Base-by-base conservation (phyloP, 1,284 basidiomycete genomes). In the Cryptococcus hybrid region DNA sequence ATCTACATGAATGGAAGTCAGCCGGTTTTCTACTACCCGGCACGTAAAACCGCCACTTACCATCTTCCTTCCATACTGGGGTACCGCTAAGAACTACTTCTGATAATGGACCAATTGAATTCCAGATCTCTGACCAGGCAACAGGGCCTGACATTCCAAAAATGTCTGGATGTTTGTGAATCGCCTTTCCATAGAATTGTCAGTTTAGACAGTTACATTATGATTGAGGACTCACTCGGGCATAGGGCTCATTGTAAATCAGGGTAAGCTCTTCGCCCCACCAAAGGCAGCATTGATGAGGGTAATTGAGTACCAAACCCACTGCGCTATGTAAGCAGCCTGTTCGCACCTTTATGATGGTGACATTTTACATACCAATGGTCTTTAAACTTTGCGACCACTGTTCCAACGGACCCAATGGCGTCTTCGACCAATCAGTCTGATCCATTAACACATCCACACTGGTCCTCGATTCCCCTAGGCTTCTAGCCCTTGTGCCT, bases 111-210 rank as follows among this genome's bases (percentile, higher is more conserved):
- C 76, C 76, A 2, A 78, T 46, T 0, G 62, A 55, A 3, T 53
- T 50, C 75, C 76, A 78, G 12, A 77, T 62, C 51, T 77, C 71
- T 5, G 71, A 60, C 71, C 74, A 76, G 2, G 71, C 69, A 11
- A 63, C 51, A 0, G 68, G 52, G 1, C 76, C 74, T 1, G 69
- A 69, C 64, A 65, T 71, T 2, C 74, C 76, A 56, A 76, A 78
- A 8, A 73, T 52, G 39, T 63, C 38, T 0, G 76, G 76, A 40
- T 78, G 76, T 48, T 75, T 73, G 36, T 59, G 63, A 36, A 70
- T 70, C 48, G 61, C 66, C 56, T 68, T 46, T 40, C 40, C 1
- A 47, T 18, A 47, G 42, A 7, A 34, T 49, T 6, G 42, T 57
- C 37, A 58, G 59, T 52, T 50, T n/a, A 48, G 38, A 38, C 48